Conservation (phyloP, 164 flowering plant genomes). For the Euptelea pleiosperma region DNA sequence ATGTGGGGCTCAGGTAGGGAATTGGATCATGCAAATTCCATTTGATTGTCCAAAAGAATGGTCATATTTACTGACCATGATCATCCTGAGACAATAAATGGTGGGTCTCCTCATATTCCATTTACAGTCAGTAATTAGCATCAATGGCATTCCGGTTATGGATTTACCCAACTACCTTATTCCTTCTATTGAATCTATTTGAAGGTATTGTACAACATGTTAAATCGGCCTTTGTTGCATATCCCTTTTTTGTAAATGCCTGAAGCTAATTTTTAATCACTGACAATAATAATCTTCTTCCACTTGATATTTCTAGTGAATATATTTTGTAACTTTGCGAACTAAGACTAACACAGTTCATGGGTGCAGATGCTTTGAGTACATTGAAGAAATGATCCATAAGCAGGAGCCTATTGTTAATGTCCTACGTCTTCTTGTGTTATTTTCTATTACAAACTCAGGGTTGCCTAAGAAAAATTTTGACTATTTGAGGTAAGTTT, state of each 20-base stretch:
- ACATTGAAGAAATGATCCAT: constrained; percentile 97
- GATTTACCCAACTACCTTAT: too few relatives aligned
- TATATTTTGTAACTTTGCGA: not conserved
- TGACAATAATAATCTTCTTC: not conserved
- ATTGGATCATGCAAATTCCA: not conserved
- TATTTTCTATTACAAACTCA: constrained; percentile 80
- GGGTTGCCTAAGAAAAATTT: constrained; percentile 84
- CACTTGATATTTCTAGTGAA: not conserved
- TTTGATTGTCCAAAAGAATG: too few relatives aligned
- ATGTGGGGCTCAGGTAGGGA: too few relatives aligned
- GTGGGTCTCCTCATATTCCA: too few relatives aligned
- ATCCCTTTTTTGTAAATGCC: too few relatives aligned
- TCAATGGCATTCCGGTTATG: too few relatives aligned
- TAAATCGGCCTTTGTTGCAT: too few relatives aligned
- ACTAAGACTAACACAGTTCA: constrained; percentile 11
- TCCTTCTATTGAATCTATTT: too few relatives aligned
- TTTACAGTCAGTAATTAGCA: too few relatives aligned
- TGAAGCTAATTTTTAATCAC: not conserved
- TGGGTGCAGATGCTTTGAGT: constrained; percentile 84
- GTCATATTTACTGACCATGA: too few relatives aligned
- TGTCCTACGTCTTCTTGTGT: constrained; percentile 78
- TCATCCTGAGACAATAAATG: too few relatives aligned
- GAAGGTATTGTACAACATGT: too few relatives aligned
- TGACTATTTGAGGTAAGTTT: constrained; percentile 77
- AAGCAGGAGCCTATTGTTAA: constrained; percentile 86